Evolutionary conservation across 2,329 filamentous ascomycete species (phyloP), one percentile per base, ranked within the genome.

Genomic region (Zalaria sp.): DNA sequence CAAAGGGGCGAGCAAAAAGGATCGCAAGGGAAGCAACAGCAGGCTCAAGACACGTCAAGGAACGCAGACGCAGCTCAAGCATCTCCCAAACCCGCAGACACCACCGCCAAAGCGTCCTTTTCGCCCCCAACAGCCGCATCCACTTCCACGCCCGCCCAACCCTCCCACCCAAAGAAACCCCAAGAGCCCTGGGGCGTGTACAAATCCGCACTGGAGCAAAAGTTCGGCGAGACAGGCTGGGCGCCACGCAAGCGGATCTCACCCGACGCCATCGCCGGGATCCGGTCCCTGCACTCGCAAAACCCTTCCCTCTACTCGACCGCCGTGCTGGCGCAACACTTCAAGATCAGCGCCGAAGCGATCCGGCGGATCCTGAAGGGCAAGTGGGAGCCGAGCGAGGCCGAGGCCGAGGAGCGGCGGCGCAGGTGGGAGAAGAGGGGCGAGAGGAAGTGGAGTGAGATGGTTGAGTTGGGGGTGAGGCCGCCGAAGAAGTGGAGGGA

Each of bases 181-280:
- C 29, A 50, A 10, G 72, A 79, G 48, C 45, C 54, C 3, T 96
- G 91, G 91, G 71, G 75, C 57, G 59, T 75, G 9, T 82, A 95
- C 50, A 95, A 94, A 58, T 66, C 65, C 2, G 81, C 78, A 0
- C 62, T 93, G 31, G 74, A 79, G 52, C 62, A 75, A 46, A 98
- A 96, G 55, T 91, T 95, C 49, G 77, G 77, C 2, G 74, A 80
- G 5, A 77, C 64, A 34, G 65, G 80, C 6, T 98, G 89, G 88
- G 71, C 72, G 27, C 89, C 91, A 27, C 73, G 75, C 38, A 95
- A 93, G 61, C 80, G 80, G 44, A 72, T 98, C 6, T 96, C 91
- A 0, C 91, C 91, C 0, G 89, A 96, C 60, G 86, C 88, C 1
- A 68, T 95, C 28, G 80, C 83, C n/a, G 88, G 87, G 35, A 93